These are phyloP conservation scores for Gigaspora rosea DNA, from an alignment of 192 early-diverging fungal species.

Conservation along the genomic window DNA sequence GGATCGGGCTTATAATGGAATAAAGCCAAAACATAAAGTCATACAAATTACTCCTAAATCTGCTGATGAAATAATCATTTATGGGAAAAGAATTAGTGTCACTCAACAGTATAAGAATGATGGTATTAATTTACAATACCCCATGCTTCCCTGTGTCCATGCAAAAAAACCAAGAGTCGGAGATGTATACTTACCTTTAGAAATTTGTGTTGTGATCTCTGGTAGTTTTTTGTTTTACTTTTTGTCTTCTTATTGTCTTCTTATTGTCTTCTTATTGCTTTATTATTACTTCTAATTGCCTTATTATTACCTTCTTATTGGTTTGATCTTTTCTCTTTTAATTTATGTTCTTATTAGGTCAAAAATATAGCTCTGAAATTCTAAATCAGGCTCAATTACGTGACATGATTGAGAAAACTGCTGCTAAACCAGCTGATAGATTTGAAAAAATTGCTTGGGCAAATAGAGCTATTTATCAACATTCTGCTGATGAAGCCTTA, in stretches of 20 bases:
- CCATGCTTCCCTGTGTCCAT: slow-evolving; percentile 60
- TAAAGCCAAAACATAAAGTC: slow-evolving; percentile 66
- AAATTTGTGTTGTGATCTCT: slow-evolving; percentile 81
- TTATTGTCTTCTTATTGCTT: too few species aligned
- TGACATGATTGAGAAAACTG: background rate
- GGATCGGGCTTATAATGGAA: slow-evolving; percentile 49
- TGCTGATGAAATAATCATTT: slow-evolving; percentile 64
- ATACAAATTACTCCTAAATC: slow-evolving; percentile 62
- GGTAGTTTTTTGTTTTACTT: slow-evolving; percentile 55
- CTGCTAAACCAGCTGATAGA: background rate
- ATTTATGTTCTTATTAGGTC: background rate
- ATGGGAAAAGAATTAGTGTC: slow-evolving; percentile 59
- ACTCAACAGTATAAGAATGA: slow-evolving; percentile 73
- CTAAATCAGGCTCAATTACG: background rate
- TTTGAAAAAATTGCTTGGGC: slow-evolving; percentile 58
- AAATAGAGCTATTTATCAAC: slow-evolving; percentile 75
- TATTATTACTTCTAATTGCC: too few species aligned
- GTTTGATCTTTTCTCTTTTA: background rate
- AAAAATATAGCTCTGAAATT: background rate
- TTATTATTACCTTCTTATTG: too few species aligned
- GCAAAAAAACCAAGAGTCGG: slow-evolving; percentile 56
- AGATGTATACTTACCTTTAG: slow-evolving; percentile 75
- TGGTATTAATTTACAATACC: slow-evolving; percentile 76
- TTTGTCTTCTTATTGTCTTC: background rate
- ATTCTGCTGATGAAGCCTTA: slow-evolving; percentile 58